These are phyloP conservation scores for Lactarius tabidus DNA, from an alignment of 768 basidiomycete genomes.

Conservation along the genomic window DNA sequence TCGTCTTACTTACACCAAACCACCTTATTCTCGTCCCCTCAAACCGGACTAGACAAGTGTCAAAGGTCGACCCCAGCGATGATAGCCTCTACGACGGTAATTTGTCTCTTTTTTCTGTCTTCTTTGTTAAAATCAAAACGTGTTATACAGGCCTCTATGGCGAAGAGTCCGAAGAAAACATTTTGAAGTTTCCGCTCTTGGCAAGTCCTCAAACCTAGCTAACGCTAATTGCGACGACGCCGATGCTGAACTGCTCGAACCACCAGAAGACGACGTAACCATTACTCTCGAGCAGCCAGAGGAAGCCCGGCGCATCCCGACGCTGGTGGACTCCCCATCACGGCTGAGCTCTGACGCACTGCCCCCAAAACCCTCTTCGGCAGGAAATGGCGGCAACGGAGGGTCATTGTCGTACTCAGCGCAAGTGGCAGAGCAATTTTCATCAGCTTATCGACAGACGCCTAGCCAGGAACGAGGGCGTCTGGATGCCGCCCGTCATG, in stretches of 20 bases:
- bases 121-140: not conserved
- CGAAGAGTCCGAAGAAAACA: too few relatives aligned
- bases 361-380: constrained; percentile 18
- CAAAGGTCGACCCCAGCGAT: too few relatives aligned
- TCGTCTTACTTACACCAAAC: not conserved
- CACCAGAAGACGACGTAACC: not conserved
- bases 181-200: not conserved
- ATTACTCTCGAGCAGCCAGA: not conserved
- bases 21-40: too few relatives aligned
- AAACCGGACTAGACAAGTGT: too few relatives aligned
- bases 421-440: constrained; percentile 63
- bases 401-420: constrained; percentile 52
- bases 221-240: not conserved
- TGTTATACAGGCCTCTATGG: not conserved
- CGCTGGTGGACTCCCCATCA: constrained; percentile 12
- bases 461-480: constrained; percentile 60
- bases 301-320: constrained; percentile 6
- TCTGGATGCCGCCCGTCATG: constrained; percentile 19
- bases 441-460: constrained; percentile 57
- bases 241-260: not conserved
- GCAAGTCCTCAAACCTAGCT: constrained; percentile 5
- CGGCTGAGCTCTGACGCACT: constrained; percentile 4
- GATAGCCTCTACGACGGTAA: too few relatives aligned
- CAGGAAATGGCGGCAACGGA: constrained; percentile 1
- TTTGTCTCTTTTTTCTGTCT: too few relatives aligned